phyloP scores from a whole-genome alignment of 2,329 filamentous ascomycete genomes.

The Diplodia corticola region DNA sequence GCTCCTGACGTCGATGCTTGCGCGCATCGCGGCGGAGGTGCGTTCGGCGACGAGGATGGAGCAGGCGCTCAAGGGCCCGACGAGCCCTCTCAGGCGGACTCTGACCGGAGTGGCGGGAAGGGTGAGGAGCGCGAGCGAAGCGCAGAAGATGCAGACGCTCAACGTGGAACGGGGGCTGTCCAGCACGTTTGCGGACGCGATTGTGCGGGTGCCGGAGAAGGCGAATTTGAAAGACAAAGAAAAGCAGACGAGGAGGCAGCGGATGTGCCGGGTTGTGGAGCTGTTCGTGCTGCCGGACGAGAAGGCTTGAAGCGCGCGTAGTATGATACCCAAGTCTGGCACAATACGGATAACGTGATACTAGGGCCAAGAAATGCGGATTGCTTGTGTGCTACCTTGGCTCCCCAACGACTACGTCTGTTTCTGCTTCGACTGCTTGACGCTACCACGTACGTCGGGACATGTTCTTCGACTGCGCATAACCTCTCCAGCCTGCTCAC shows the following conservation, averaged over 20 bases:
- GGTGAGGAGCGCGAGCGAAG: slow-evolving; percentile 43
- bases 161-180: slow-evolving; percentile 62
- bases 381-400: not conserved
- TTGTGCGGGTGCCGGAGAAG: slow-evolving; percentile 55
- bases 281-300: slow-evolving; percentile 58
- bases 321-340: slow-evolving; percentile 10
- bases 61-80: slow-evolving; percentile 26
- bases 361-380: not conserved
- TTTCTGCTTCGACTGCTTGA: too few relatives aligned
- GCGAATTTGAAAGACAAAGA: slow-evolving; percentile 56
- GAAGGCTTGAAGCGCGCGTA: not conserved
- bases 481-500: not conserved
- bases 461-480: too few relatives aligned
- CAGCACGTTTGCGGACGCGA: slow-evolving; percentile 62
- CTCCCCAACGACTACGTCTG: not conserved
- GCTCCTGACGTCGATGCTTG: slow-evolving; percentile 77
- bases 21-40: slow-evolving; percentile 58
- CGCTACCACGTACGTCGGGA: too few relatives aligned
- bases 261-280: slow-evolving; percentile 67
- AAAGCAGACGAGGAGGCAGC: slow-evolving; percentile 60
- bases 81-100: slow-evolving; percentile 21
- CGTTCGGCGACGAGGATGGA: slow-evolving; percentile 45
- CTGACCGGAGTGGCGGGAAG: slow-evolving; percentile 25
- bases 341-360: not conserved
- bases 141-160: slow-evolving; percentile 43